Conservation (phyloP, 192 early-diverging fungal species). For the Coemansia sp. region DNA sequence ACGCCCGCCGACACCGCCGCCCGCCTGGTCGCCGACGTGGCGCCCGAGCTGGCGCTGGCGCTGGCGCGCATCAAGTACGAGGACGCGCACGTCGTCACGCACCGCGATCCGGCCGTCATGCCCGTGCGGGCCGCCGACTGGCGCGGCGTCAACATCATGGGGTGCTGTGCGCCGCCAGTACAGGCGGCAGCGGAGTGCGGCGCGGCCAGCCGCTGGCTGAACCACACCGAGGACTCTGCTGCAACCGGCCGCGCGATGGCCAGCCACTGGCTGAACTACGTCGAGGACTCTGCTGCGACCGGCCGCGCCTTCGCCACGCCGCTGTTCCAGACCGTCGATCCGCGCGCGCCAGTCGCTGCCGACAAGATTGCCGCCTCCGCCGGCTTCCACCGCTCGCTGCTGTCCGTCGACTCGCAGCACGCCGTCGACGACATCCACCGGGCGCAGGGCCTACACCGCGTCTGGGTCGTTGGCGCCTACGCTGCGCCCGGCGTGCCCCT, state of each 20-base stretch:
- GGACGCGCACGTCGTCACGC: conserved; percentile 41
- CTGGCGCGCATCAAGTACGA: conserved; percentile 48
- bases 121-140: conserved; percentile 30
- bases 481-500: conserved; percentile 64
- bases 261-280: conserved; percentile 57
- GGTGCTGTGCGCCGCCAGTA: too few relatives aligned
- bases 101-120: conserved; percentile 51
- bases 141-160: conserved; percentile 54
- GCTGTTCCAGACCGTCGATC: conserved; percentile 67
- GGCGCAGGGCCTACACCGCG: conserved; percentile 28
- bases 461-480: conserved; percentile 67
- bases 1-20: conserved; percentile 42
- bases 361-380: conserved; percentile 44
- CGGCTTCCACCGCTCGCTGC: conserved; percentile 61
- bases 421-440: conserved; percentile 54
- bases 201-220: conserved; percentile 54
- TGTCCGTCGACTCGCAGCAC: conserved; percentile 59
- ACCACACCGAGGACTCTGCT: conserved; percentile 55
- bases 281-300: conserved; percentile 48
- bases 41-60: conserved; percentile 33
- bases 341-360: conserved; percentile 46
- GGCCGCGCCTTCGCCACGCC: conserved; percentile 31
- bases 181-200: too few relatives aligned
- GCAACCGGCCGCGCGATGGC: conserved; percentile 31
- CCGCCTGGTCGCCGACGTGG: conserved; percentile 13